These are phyloP conservation scores for Thermothelomyces thermophilus DNA, from an alignment of 2,329 filamentous ascomycete genomes.

Conservation along the genomic window DNA sequence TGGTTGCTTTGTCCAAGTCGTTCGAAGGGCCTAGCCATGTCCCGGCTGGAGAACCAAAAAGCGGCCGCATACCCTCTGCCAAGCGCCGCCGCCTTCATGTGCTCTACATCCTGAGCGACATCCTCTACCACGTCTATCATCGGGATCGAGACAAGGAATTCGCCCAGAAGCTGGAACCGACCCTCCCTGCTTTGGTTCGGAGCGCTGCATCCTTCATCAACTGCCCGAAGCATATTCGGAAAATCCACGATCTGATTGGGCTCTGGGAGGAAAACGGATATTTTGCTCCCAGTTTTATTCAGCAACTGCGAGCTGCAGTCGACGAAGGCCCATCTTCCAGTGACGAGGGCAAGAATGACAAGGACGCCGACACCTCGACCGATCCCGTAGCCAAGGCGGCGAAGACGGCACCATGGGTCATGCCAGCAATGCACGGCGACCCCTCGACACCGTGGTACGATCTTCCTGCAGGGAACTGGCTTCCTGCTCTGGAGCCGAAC, in stretches of 20 bases:
- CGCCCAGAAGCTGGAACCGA: conserved; percentile 49
- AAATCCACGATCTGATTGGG: conserved; percentile 57
- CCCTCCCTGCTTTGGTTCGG: conserved; percentile 57
- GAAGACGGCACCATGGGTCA: conserved; percentile 57
- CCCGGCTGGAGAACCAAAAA: conserved; percentile 29
- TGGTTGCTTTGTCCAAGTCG: conserved; percentile 61
- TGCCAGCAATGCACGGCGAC: conserved; percentile 75
- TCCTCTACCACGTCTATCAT: conserved; percentile 62
- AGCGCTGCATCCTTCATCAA: conserved; percentile 51
- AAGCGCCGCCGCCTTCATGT: conserved; percentile 67
- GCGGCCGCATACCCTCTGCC: conserved; percentile 44
- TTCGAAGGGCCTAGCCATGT: conserved; percentile 34
- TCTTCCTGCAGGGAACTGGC: conserved; percentile 72
- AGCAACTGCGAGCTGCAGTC: conserved; percentile 54
- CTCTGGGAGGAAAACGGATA: conserved; percentile 66
- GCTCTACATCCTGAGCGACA: conserved; percentile 72
- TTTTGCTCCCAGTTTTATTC: conserved; percentile 47
- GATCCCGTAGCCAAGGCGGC: conserved; percentile 33
- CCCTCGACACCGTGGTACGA: conserved; percentile 69
- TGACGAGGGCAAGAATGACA: conserved; percentile 8
- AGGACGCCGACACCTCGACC: conserved; percentile 16
- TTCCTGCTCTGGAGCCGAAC: conserved; percentile 71
- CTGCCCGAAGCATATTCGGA: conserved; percentile 58
- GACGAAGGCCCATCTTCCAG: conserved; percentile 28
- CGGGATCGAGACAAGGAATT: conserved; percentile 45